Conservation (phyloP, 108 stramenopile species). For the Aurantiochytrium sp. region DNA sequence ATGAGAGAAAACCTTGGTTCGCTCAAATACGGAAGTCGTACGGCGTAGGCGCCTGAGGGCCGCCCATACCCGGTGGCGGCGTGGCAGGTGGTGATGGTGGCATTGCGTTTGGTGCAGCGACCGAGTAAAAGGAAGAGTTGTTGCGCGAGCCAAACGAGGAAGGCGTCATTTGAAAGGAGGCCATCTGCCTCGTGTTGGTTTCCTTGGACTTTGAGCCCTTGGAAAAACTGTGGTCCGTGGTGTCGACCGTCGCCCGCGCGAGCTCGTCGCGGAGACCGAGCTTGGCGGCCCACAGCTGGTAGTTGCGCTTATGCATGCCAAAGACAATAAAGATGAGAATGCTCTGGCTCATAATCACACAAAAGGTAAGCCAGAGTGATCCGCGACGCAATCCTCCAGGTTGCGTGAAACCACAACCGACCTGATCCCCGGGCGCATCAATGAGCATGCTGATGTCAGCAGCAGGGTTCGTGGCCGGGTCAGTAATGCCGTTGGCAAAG, state of each 20-base stretch:
- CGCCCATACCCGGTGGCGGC: too few species aligned
- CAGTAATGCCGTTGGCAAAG: not conserved
- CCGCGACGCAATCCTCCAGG: not conserved
- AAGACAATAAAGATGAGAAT: conserved; percentile 9
- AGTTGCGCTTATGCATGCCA: not conserved
- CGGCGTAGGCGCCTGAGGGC: too few species aligned
- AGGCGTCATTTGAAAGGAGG: not conserved
- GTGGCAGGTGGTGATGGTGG: not conserved
- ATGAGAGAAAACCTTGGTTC: too few species aligned
- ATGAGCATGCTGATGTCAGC: not conserved
- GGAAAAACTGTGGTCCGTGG: not conserved
- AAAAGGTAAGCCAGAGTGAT: not conserved
- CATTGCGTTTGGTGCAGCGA: not conserved
- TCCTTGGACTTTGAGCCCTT: conserved; percentile 2
- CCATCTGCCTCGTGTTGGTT: not conserved
- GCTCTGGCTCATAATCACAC: not conserved
- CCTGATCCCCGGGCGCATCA: not conserved
- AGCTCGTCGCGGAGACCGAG: not conserved
- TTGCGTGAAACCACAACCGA: not conserved
- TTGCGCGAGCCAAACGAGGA: not conserved
- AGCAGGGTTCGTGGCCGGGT: not conserved
- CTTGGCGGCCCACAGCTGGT: not conserved
- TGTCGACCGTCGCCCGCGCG: not conserved
- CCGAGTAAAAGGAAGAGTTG: not conserved
- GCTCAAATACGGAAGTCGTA: too few species aligned